A percentile compares a stretch with the other conserved stretches of the same genome.
Conservation (phyloP, 1,139 yeast species). For the Pichia sp. region DNA sequence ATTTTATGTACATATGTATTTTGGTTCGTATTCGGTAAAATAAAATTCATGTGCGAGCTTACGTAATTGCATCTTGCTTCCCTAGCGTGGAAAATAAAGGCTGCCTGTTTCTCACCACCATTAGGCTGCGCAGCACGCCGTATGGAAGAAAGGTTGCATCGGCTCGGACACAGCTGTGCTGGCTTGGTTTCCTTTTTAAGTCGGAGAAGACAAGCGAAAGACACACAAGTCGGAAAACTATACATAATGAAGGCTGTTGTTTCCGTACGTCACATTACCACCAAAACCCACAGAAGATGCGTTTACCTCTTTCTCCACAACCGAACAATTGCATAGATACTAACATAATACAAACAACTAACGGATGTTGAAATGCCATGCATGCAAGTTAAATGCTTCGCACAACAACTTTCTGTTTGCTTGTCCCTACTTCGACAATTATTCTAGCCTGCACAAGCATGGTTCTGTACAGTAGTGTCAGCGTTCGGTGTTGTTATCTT, state of each 20-base stretch:
- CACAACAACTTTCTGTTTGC: neutral
- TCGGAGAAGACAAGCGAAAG: neutral
- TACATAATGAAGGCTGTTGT: conserved; percentile 40
- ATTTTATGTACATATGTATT: neutral
- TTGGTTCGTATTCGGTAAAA: neutral
- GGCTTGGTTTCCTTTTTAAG: neutral
- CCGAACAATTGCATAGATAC: neutral
- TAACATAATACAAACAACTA: neutral
- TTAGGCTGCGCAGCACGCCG: too few relatives aligned
- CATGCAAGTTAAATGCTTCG: neutral
- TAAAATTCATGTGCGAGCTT: too few relatives aligned
- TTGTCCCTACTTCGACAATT: neutral
- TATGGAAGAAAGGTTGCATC: too few relatives aligned
- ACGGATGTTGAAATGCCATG: neutral
- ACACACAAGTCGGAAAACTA: neutral
- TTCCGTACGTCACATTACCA: conserved; percentile 34
- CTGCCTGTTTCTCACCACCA: too few relatives aligned
- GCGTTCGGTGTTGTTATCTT: conserved; percentile 87
- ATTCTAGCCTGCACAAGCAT: conserved; percentile 75
- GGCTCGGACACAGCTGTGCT: too few relatives aligned
- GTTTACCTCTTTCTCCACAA: neutral
- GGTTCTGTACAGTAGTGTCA: conserved; percentile 90
- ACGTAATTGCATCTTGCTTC: too few relatives aligned
- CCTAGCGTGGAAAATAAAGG: too few relatives aligned
- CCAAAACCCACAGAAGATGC: too few relatives aligned